Evolutionary conservation across 805 yeast species (phyloP).

Genomic region (Blastobotrys americana): DNA sequence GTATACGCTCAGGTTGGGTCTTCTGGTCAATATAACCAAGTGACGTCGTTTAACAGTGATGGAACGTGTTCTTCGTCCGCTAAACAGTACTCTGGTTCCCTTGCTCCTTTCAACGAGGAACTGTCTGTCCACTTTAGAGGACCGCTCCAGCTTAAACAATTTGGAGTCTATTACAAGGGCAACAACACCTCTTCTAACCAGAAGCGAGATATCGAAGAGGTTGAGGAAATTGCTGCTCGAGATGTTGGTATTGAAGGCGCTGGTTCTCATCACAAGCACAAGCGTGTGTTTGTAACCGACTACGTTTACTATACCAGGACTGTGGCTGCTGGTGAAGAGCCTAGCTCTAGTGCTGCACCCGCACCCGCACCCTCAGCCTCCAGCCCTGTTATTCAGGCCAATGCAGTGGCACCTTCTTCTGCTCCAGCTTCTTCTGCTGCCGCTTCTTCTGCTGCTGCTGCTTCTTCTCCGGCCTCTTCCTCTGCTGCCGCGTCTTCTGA

Average conservation of each 20-base stretch:
- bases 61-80: slow-evolving; percentile 56
- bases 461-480: slow-evolving; percentile 22
- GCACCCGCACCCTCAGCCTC: slow-evolving; percentile 27
- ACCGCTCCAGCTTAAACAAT: slow-evolving; percentile 69
- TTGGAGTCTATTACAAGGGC: slow-evolving; percentile 73
- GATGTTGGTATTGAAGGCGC: slow-evolving; percentile 18
- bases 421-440: slow-evolving; percentile 21
- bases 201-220: slow-evolving; percentile 46
- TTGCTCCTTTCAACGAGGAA: slow-evolving; percentile 81
- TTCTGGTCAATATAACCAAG: slow-evolving; percentile 75
- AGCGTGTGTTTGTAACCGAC: slow-evolving; percentile 64
- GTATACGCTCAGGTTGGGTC: slow-evolving; percentile 69
- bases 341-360: slow-evolving; percentile 28
- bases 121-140: slow-evolving; percentile 87
- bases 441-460: slow-evolving; percentile 19
- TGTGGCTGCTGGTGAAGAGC: slow-evolving; percentile 20
- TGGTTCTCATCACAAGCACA: slow-evolving; percentile 45
- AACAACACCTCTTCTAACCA: slow-evolving; percentile 35
- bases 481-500: slow-evolving; percentile 11
- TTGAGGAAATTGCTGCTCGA: slow-evolving; percentile 20
- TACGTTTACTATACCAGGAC: slow-evolving; percentile 58
- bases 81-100: slow-evolving; percentile 58
- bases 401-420: slow-evolving; percentile 19
- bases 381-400: slow-evolving; percentile 10
- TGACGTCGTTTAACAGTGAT: slow-evolving; percentile 64